Percentiles rank a stretch among this genome's conserved stretches.
These are phyloP conservation scores for Talaromyces pinophilus DNA, from an alignment of 2,329 filamentous ascomycete species.

Conservation along the genomic window DNA sequence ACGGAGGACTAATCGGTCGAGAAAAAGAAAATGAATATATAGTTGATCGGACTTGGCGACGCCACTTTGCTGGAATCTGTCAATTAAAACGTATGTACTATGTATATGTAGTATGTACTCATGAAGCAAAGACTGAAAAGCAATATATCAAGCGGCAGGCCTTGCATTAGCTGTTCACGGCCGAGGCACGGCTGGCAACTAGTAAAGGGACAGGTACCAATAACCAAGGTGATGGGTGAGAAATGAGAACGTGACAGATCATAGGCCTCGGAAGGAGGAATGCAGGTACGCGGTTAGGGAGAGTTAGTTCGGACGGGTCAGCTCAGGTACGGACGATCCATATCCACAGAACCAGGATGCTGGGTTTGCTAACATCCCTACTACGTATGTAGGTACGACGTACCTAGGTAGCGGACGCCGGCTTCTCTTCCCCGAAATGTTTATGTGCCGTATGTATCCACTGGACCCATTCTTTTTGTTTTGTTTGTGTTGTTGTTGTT, in stretches of 20 bases:
- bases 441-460: background rate
- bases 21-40: background rate
- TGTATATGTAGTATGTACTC: background rate
- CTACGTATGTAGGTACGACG: background rate
- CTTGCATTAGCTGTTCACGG: constrained; percentile 7
- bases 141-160: background rate
- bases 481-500: background rate
- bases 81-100: background rate
- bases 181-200: background rate
- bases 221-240: background rate
- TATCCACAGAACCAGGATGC: constrained; percentile 18
- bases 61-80: constrained; percentile 5
- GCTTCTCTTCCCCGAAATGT: constrained; percentile 19
- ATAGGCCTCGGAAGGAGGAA: background rate
- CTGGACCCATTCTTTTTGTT: background rate
- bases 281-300: constrained; percentile 19
- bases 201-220: constrained; percentile 1
- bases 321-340: constrained; percentile 8
- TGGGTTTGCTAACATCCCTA: constrained; percentile 2
- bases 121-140: background rate
- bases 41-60: background rate
- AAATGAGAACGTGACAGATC: constrained; percentile 1
- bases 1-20: background rate
- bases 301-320: background rate
- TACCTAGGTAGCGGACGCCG: background rate